phyloP scores from a whole-genome alignment of 164 flowering plant species.

The Nymphaea thermarum region DNA sequence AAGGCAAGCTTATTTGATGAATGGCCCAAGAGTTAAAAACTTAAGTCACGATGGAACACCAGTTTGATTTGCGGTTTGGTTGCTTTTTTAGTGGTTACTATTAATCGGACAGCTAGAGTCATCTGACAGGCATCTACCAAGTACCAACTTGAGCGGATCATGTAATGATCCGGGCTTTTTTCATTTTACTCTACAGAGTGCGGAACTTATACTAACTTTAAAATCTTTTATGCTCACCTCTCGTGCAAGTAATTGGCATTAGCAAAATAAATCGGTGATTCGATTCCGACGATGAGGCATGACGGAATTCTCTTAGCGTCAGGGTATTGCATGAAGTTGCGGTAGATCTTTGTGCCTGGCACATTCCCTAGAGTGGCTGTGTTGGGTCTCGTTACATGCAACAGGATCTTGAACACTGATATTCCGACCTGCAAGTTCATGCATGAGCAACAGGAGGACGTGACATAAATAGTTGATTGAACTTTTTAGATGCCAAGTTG shows the following conservation, averaged over 20 bases:
- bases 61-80: no score
- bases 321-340: slow-evolving; percentile 36
- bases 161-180: no score
- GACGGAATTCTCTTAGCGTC: slow-evolving; percentile 60
- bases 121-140: no score
- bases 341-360: slow-evolving; percentile 67
- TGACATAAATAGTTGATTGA: not conserved
- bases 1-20: no score
- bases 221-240: slow-evolving; percentile 31
- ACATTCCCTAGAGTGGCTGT: slow-evolving; percentile 55
- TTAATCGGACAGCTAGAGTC: no score
- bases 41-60: no score
- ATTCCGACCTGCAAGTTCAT: slow-evolving; percentile 63
- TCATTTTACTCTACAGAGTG: no score
- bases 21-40: no score
- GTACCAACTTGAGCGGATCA: no score
- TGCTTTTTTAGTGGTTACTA: no score
- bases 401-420: slow-evolving; percentile 73
- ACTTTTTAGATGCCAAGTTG: not conserved
- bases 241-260: slow-evolving; percentile 84
- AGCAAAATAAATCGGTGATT: slow-evolving; percentile 89
- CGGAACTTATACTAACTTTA: no score
- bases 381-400: slow-evolving; percentile 89
- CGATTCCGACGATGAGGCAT: slow-evolving; percentile 64
- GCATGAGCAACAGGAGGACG: not conserved